Evolutionary conservation across 352 stramenopile genomes (phyloP).

Genomic region (Globisporangium yorkense): DNA sequence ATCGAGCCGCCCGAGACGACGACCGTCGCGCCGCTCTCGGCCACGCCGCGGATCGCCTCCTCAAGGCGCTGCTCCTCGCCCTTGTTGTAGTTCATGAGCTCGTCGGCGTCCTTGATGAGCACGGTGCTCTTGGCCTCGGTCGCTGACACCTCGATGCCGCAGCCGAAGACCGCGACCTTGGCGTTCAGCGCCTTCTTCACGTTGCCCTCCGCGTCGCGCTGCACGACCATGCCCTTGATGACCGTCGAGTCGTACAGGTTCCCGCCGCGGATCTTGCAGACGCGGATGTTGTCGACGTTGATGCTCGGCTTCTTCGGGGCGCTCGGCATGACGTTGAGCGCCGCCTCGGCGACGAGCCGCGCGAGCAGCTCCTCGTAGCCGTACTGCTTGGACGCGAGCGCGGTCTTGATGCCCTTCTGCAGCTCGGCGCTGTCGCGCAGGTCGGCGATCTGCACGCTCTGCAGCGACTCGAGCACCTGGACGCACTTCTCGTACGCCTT

Average conservation of each 20-base stretch:
- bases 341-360: slow-evolving; percentile 93
- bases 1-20: slow-evolving; percentile 96
- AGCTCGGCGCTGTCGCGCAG: slow-evolving; percentile 86
- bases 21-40: slow-evolving; percentile 93
- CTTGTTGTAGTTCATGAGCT: slow-evolving; percentile 99
- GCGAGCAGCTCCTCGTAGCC: slow-evolving; percentile 94
- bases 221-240: slow-evolving; percentile 97
- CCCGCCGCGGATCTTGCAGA: slow-evolving; percentile 97
- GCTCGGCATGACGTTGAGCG: slow-evolving; percentile 91
- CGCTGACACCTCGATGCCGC: slow-evolving; percentile 94
- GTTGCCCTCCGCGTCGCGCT: slow-evolving; percentile 90
- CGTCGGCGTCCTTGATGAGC: slow-evolving; percentile 98
- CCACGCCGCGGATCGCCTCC: slow-evolving; percentile 96
- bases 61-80: slow-evolving; percentile 97
- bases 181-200: slow-evolving; percentile 90
- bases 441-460: slow-evolving; percentile 64
- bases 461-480: slow-evolving; percentile 90
- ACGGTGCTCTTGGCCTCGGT: slow-evolving; percentile 99
- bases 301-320: slow-evolving; percentile 84
- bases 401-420: slow-evolving; percentile 89
- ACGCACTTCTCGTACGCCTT: slow-evolving; percentile 92
- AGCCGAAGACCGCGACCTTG: slow-evolving; percentile 97
- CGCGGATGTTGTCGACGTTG: slow-evolving; percentile 97
- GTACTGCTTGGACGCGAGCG: slow-evolving; percentile 97
- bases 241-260: slow-evolving; percentile 94